Evolutionary conservation across 106 monocot genomes (phyloP).

Genomic region (Amphibolis antarctica): DNA sequence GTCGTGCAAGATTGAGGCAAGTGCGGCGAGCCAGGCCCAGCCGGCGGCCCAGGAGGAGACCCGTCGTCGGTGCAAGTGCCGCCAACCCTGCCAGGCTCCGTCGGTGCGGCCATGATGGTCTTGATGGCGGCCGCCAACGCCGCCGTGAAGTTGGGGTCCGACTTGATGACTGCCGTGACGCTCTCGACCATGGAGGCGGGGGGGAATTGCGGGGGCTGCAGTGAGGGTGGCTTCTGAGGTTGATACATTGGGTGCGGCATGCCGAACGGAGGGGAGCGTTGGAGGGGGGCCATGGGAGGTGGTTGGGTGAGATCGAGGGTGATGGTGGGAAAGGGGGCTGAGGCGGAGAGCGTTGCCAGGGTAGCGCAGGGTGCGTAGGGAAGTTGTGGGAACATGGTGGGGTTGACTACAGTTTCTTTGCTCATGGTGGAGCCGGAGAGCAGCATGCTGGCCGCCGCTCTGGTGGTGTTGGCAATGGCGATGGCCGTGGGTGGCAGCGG

Average conservation of each 20-base stretch:
- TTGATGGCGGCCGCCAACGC: conserved; percentile 42
- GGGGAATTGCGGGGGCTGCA: background rate
- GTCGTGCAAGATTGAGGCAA: background rate
- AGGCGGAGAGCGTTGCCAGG: conserved; percentile 58
- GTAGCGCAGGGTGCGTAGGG: conserved; percentile 27
- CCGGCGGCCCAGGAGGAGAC: background rate
- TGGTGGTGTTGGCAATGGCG: conserved; percentile 56
- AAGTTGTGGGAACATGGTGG: conserved; percentile 2
- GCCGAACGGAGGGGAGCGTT: conserved; percentile 6
- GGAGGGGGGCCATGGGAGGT: background rate
- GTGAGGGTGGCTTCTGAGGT: background rate
- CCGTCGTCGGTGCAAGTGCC: background rate
- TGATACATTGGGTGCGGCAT: background rate
- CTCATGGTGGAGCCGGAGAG: conserved; percentile 38
- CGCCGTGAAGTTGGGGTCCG: conserved; percentile 51
- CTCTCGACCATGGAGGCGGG: background rate
- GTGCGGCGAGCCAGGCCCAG: background rate
- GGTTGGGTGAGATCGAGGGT: conserved; percentile 67
- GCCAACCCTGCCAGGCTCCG: background rate
- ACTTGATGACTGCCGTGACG: conserved; percentile 31
- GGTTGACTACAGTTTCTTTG: conserved; percentile 7
- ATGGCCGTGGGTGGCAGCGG: conserved; percentile 49
- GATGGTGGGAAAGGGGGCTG: conserved; percentile 71
- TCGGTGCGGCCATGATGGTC: conserved; percentile 22
- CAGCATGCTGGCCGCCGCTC: conserved; percentile 63